Conservation (phyloP, 768 basidiomycete species). For the Panaeolus papilionaceus region DNA sequence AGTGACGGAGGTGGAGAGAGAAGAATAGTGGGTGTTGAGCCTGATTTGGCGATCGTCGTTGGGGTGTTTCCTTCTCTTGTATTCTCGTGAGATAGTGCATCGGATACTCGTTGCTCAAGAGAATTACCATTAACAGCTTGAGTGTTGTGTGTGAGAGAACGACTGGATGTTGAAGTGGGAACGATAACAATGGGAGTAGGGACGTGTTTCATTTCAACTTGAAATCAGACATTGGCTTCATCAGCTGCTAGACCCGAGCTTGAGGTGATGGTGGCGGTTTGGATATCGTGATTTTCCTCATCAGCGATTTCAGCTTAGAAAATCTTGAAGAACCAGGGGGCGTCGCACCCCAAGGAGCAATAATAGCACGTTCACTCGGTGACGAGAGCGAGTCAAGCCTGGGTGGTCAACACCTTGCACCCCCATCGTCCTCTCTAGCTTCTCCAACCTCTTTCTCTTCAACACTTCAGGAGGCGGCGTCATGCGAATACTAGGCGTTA, state of each 20-base stretch:
- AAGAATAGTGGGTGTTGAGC: background rate
- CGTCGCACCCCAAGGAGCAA: background rate
- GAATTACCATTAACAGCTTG: background rate
- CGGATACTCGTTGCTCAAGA: background rate
- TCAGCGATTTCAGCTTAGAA: background rate
- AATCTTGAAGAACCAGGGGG: background rate
- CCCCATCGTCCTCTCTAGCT: background rate
- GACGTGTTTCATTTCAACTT: background rate
- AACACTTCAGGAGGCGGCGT: constrained; percentile 1
- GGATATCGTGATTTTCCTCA: constrained; percentile 1
- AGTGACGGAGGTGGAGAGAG: background rate
- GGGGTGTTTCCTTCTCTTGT: background rate
- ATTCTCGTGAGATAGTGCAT: background rate
- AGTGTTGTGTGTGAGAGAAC: background rate
- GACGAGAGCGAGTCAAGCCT: background rate
- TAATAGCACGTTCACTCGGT: background rate
- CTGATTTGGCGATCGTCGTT: background rate
- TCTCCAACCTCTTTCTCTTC: background rate
- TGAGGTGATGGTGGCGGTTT: background rate
- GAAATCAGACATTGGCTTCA: background rate
- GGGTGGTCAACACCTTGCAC: background rate
- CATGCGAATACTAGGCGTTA: background rate
- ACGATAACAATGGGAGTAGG: background rate
- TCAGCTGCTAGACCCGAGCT: background rate
- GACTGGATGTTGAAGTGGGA: background rate